phyloP scores from a whole-genome alignment of 208 protist species.

The Trypanosomatidae sp. region DNA sequence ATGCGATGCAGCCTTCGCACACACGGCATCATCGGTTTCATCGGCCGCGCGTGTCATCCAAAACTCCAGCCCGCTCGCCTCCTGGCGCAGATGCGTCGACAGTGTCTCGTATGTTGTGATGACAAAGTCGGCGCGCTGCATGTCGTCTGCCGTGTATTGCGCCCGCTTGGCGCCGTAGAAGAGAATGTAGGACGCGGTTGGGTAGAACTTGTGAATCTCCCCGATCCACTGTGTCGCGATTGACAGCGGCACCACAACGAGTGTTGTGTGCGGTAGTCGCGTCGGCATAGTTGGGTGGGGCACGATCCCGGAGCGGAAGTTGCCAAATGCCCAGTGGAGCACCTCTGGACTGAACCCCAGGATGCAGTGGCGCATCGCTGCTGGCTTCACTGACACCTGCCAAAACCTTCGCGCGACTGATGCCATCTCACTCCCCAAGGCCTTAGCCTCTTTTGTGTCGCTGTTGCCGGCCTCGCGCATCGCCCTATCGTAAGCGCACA shows the following conservation, averaged over 20 bases:
- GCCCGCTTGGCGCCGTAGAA: slow-evolving; percentile 46
- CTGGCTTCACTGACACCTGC: neutral
- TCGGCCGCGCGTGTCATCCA: slow-evolving; percentile 11
- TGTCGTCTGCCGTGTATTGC: slow-evolving; percentile 40
- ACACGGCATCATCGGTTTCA: slow-evolving; percentile 12
- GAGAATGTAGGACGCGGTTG: slow-evolving; percentile 42
- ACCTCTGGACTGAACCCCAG: slow-evolving; percentile 1
- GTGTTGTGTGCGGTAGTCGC: slow-evolving; percentile 42
- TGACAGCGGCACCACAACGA: slow-evolving; percentile 58
- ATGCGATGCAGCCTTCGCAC: slow-evolving; percentile 12
- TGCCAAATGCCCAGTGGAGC: slow-evolving; percentile 23
- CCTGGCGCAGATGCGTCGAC: slow-evolving; percentile 43
- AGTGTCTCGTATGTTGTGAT: slow-evolving; percentile 74
- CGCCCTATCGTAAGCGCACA: slow-evolving; percentile 36
- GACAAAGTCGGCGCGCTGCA: slow-evolving; percentile 49
- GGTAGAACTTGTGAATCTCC: slow-evolving; percentile 52
- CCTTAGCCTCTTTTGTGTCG: neutral
- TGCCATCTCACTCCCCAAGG: neutral
- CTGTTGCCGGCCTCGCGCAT: slow-evolving; percentile 6
- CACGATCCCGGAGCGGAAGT: slow-evolving; percentile 8
- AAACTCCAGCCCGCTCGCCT: slow-evolving; percentile 22
- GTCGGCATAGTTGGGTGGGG: neutral
- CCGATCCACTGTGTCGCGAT: slow-evolving; percentile 54
- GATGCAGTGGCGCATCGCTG: no score
- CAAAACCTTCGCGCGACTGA: slow-evolving; percentile 1